phyloP scores from a whole-genome alignment of 192 early-diverging fungal species.

The Haplosporangium gracile region DNA sequence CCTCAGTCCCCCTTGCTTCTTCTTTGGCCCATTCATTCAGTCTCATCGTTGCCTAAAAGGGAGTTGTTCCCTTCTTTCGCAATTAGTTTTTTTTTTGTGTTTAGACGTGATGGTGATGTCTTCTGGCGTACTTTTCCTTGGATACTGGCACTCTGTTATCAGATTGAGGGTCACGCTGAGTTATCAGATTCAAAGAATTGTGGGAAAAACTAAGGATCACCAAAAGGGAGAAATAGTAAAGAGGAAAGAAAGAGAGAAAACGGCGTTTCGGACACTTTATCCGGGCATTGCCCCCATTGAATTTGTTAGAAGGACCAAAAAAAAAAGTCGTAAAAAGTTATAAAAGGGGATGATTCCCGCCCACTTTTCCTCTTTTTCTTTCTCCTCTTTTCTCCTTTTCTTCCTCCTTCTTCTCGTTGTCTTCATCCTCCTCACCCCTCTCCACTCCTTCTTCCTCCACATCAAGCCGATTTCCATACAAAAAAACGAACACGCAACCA shows the following conservation, averaged over 20 bases:
- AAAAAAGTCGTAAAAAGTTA: not conserved
- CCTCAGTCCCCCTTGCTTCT: not conserved
- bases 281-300: not conserved
- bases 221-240: not conserved
- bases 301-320: too few species aligned
- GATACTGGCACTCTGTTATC: not conserved
- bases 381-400: not conserved
- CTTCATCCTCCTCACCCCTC: not conserved
- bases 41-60: not conserved
- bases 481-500: too few species aligned
- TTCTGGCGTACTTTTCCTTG: not conserved
- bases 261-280: constrained; percentile 1
- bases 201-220: not conserved
- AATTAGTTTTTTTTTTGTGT: not conserved
- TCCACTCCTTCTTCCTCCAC: too few species aligned
- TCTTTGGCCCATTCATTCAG: not conserved
- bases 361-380: not conserved
- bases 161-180: not conserved
- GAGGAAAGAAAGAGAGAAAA: not conserved
- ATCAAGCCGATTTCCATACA: too few species aligned
- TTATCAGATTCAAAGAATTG: not conserved
- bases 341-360: not conserved
- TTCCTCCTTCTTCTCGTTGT: not conserved
- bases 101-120: not conserved
- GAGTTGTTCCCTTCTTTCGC: not conserved